Percentiles rank a stretch among this genome's conserved stretches.
Evolutionary conservation across 2,329 filamentous ascomycete species (phyloP).

Genomic region (Arthrobotrys conoides): DNA sequence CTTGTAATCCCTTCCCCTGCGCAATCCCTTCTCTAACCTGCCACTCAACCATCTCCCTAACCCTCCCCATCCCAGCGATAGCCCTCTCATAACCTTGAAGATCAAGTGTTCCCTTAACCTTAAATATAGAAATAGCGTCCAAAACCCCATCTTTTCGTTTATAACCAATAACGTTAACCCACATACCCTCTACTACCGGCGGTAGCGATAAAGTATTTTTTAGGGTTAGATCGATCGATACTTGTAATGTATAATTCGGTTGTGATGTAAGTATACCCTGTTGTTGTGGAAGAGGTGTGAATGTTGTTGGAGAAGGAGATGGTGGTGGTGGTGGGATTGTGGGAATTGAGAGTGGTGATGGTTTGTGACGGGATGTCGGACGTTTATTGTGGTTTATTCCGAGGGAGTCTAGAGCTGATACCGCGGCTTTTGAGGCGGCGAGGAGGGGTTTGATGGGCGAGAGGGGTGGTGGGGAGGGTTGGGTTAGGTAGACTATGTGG

Average conservation of each 20-base stretch:
- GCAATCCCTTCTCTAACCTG: slow-evolving; percentile 38
- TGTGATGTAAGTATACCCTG: not conserved
- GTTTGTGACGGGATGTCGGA: not conserved
- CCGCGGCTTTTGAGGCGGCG: not conserved
- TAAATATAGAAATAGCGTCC: slow-evolving; percentile 37
- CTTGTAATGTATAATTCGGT: slow-evolving; percentile 23
- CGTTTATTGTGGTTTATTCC: not conserved
- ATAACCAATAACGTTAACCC: slow-evolving; percentile 48
- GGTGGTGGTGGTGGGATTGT: not conserved
- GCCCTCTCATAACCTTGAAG: slow-evolving; percentile 43
- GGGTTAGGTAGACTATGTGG: not conserved
- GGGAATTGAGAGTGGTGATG: not conserved
- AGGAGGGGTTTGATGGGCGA: not conserved
- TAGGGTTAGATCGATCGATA: slow-evolving; percentile 26
- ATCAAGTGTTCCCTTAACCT: slow-evolving; percentile 21
- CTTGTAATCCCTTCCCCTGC: slow-evolving; percentile 28
- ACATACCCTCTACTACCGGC: slow-evolving; percentile 35
- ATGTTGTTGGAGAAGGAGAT: not conserved
- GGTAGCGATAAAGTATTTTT: slow-evolving; percentile 13
- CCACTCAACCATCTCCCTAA: slow-evolving; percentile 42
- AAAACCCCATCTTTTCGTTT: slow-evolving; percentile 30
- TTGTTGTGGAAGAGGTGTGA: not conserved
- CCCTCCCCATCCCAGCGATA: slow-evolving; percentile 18
- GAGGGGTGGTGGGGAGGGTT: not conserved
- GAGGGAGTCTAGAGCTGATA: not conserved